phyloP scores from a whole-genome alignment of 192 early-diverging fungal genomes.

The Oehlia diaphana region DNA sequence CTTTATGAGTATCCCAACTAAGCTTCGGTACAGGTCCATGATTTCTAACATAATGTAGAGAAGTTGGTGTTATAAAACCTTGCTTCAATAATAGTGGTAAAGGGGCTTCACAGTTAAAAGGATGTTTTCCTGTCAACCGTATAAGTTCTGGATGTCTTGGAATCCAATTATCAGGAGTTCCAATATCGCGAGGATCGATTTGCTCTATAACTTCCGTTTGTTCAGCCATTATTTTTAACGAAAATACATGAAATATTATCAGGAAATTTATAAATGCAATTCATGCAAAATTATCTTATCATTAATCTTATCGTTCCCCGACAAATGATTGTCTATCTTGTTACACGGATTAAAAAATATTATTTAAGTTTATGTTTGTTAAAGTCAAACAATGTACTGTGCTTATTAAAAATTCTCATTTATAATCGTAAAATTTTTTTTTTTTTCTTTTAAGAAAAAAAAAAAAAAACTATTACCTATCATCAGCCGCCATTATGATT shows the following conservation, averaged over 20 bases:
- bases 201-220: neutral
- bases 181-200: slow-evolving; percentile 37
- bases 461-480: neutral
- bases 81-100: slow-evolving; percentile 42
- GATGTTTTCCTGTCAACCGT: slow-evolving; percentile 57
- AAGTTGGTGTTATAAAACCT: slow-evolving; percentile 57
- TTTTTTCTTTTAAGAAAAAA: neutral
- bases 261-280: neutral
- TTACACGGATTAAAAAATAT: neutral
- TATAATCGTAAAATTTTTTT: neutral
- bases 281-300: neutral
- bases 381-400: too few relatives aligned
- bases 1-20: slow-evolving; percentile 38
- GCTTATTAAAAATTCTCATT: too few relatives aligned
- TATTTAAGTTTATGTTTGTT: too few relatives aligned
- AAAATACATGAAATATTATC: neutral
- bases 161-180: slow-evolving; percentile 53
- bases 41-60: slow-evolving; percentile 70
- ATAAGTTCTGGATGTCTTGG: slow-evolving; percentile 48
- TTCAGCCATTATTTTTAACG: neutral
- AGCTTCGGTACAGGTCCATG: slow-evolving; percentile 66
- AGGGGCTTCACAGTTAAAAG: slow-evolving; percentile 60
- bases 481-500: too few relatives aligned
- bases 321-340: neutral
- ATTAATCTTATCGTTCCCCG: neutral